Percentiles rank a stretch among this genome's conserved stretches.
These are phyloP conservation scores for Tilletia horrida DNA, from an alignment of 1,284 basidiomycete genomes.

Conservation along the genomic window DNA sequence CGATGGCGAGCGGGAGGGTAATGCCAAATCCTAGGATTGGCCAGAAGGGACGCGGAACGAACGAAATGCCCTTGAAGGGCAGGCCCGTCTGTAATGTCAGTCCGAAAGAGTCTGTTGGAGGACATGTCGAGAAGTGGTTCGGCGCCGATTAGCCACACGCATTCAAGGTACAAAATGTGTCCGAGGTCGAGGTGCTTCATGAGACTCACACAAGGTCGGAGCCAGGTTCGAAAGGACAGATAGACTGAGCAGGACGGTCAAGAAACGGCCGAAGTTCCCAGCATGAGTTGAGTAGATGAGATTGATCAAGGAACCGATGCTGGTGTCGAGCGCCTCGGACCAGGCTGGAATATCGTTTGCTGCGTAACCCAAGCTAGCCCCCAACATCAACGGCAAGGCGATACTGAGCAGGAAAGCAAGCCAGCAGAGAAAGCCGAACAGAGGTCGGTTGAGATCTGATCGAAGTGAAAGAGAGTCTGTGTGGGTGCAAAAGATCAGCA, in stretches of 20 bases:
- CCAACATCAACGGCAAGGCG: slow-evolving; percentile 62
- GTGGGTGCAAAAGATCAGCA: background rate
- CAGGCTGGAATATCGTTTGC: slow-evolving; percentile 63
- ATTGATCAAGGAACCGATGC: slow-evolving; percentile 68
- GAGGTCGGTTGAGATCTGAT: slow-evolving; percentile 52
- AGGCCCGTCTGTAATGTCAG: slow-evolving; percentile 34
- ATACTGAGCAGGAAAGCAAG: slow-evolving; percentile 60
- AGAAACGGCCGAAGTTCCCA: slow-evolving; percentile 74
- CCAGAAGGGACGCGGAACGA: slow-evolving; percentile 79
- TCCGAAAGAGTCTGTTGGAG: slow-evolving; percentile 36
- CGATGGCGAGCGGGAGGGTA: slow-evolving; percentile 64
- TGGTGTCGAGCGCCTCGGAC: slow-evolving; percentile 42
- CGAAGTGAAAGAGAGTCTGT: slow-evolving; percentile 5
- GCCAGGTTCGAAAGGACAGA: slow-evolving; percentile 76
- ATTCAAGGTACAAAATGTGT: too few species aligned
- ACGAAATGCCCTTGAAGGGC: slow-evolving; percentile 62
- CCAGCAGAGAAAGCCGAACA: slow-evolving; percentile 60
- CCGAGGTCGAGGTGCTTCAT: background rate
- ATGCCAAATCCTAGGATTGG: slow-evolving; percentile 76
- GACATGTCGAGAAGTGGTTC: background rate
- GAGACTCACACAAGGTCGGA: slow-evolving; percentile 61
- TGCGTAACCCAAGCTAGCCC: slow-evolving; percentile 60
- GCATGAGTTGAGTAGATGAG: slow-evolving; percentile 62
- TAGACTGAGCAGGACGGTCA: slow-evolving; percentile 75
- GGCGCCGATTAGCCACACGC: background rate